Conservation (phyloP, 2,329 filamentous ascomycete species). For the Calonectria pauciramosa region DNA sequence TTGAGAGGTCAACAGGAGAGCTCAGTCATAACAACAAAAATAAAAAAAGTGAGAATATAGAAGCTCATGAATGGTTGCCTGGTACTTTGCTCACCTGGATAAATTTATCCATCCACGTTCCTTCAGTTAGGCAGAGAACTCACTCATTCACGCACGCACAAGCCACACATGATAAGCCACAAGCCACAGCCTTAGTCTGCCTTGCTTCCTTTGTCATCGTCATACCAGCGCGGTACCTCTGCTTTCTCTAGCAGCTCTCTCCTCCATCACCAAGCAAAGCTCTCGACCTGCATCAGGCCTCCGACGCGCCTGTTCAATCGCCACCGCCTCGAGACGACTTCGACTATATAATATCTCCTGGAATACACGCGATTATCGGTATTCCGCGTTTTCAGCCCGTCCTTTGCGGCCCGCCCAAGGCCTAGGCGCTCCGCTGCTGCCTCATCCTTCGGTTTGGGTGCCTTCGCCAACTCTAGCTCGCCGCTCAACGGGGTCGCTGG, state of each 20-base stretch:
- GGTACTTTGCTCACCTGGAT: not conserved
- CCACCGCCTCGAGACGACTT: slow-evolving; percentile 11
- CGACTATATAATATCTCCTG: not conserved
- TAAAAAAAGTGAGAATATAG: not conserved
- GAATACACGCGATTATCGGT: not conserved
- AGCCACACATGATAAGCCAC: slow-evolving; percentile 18
- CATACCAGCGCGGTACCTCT: slow-evolving; percentile 33
- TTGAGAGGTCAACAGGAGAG: not conserved
- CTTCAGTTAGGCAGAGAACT: not conserved
- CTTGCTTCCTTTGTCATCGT: slow-evolving; percentile 44
- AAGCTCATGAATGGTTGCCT: not conserved
- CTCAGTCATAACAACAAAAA: not conserved
- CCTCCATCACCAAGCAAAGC: slow-evolving; percentile 33
- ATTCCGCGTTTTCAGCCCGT: not conserved
- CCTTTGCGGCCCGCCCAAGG: slow-evolving; percentile 1
- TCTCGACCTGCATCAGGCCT: not conserved
- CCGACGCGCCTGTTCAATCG: not conserved
- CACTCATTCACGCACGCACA: not conserved
- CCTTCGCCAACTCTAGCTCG: slow-evolving; percentile 11
- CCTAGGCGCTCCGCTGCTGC: slow-evolving; percentile 29
- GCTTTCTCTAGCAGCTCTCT: slow-evolving; percentile 18
- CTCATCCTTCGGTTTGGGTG: slow-evolving; percentile 16
- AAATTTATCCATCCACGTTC: not conserved
- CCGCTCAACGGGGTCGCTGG: slow-evolving; percentile 7
- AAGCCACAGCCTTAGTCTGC: slow-evolving; percentile 35